These are phyloP conservation scores for Talaromyces islandicus DNA, from an alignment of 2,329 filamentous ascomycete species.

Conservation along the genomic window DNA sequence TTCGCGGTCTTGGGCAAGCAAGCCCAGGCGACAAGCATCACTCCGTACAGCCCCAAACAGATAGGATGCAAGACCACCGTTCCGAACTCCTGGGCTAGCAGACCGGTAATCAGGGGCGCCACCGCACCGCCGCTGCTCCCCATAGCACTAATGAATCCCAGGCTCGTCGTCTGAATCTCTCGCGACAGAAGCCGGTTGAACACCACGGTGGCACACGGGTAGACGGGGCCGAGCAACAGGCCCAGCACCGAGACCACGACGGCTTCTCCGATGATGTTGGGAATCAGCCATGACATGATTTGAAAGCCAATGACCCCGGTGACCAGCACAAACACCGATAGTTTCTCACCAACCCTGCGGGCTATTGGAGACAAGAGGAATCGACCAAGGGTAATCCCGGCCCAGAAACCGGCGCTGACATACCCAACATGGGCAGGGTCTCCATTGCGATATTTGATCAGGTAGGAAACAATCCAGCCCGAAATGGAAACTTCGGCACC, in stretches of 20 bases:
- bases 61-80: slow-evolving; percentile 50
- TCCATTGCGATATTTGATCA: slow-evolving; percentile 66
- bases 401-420: slow-evolving; percentile 65
- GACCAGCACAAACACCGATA: slow-evolving; percentile 59
- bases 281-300: slow-evolving; percentile 71
- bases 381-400: slow-evolving; percentile 68
- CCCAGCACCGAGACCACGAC: slow-evolving; percentile 65
- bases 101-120: slow-evolving; percentile 43
- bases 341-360: slow-evolving; percentile 63
- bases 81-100: slow-evolving; percentile 41
- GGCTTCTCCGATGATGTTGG: slow-evolving; percentile 65
- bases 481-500: slow-evolving; percentile 78
- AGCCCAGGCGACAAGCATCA: slow-evolving; percentile 50
- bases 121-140: slow-evolving; percentile 38
- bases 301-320: slow-evolving; percentile 61
- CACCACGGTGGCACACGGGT: slow-evolving; percentile 57
- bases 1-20: slow-evolving; percentile 46
- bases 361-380: slow-evolving; percentile 65
- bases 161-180: slow-evolving; percentile 33
- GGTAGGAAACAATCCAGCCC: slow-evolving; percentile 81
- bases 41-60: slow-evolving; percentile 48
- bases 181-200: slow-evolving; percentile 27
- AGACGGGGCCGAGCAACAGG: slow-evolving; percentile 70
- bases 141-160: slow-evolving; percentile 35
- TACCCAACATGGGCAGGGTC: slow-evolving; percentile 69